phyloP scores from a whole-genome alignment of 306 rosid species.

The Acmispon strigosus region DNA sequence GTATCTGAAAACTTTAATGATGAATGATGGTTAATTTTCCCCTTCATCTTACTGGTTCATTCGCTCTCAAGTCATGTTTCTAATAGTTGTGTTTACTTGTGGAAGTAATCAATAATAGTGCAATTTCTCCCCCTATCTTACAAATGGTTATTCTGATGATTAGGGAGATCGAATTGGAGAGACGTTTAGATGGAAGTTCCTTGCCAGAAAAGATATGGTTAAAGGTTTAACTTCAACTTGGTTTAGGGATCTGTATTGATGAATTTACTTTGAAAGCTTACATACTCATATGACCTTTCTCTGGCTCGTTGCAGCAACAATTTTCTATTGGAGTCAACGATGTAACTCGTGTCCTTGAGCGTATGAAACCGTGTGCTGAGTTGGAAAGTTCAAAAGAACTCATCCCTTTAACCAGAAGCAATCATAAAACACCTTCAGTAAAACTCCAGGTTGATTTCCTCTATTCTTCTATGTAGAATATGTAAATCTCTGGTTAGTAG shows the following conservation, averaged over 20 bases:
- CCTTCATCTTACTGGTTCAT: no score
- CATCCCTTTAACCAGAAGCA: slow-evolving; percentile 14
- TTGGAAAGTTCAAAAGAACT: slow-evolving; percentile 12
- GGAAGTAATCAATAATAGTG: not conserved
- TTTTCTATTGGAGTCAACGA: slow-evolving; percentile 82
- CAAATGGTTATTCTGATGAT: not conserved
- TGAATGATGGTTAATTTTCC: no score
- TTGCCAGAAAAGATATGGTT: slow-evolving; percentile 79
- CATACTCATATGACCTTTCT: not conserved
- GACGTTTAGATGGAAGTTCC: slow-evolving; percentile 36
- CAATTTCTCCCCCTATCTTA: not conserved
- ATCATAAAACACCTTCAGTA: slow-evolving; percentile 25
- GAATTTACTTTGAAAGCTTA: not conserved
- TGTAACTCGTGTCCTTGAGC: slow-evolving; percentile 75
- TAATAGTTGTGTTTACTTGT: not conserved
- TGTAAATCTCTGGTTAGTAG: not conserved
- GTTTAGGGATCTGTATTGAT: not conserved
- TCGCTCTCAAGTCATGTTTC: no score
- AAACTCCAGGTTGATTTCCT: slow-evolving; percentile 52
- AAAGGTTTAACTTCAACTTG: slow-evolving; percentile 40
- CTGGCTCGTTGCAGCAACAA: slow-evolving; percentile 50
- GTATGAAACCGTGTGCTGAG: slow-evolving; percentile 49
- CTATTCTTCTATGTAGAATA: not conserved
- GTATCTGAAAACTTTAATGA: no score
- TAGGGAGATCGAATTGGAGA: slow-evolving; percentile 53